Evolutionary conservation across 768 basidiomycete species (phyloP), one percentile per base, ranked within the genome.

Genomic region (Dentipellis sp.): DNA sequence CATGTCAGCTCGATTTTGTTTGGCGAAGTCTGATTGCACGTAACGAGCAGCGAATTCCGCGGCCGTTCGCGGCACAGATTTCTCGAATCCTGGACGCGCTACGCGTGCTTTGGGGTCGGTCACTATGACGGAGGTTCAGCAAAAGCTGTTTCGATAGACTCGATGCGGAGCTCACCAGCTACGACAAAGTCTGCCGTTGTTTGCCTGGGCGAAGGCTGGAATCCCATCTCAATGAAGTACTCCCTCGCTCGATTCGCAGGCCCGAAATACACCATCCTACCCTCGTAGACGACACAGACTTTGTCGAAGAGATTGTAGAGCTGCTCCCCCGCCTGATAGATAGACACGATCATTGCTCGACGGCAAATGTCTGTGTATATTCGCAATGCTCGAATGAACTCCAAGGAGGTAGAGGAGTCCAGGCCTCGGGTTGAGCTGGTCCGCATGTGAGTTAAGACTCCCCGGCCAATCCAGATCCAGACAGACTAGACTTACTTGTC

Each of bases 321-420:
- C 3, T 74, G 74, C 65, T 91, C 88, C 51, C 84, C 84, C 9
- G 88, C 90, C 69, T 93, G 91, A 68, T 93, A 92, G 45, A 94
- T 80, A 0, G 88, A 85, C 17, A 88, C 86, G 56, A 92, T 78
- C 0, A 84, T 89, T 0, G 84, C 66, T 53, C 65, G 60, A 42
- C 64, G 63, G 34, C 64, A 62, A 14, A 76, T 65, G 63, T 83
- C 81, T 23, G 81, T 81, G 5, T 76, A 69, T 42, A 81, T 74
- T 37, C 82, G 74, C n/a, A 84, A 68, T 2, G 80, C 77, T 56
- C 76, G 77, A 52, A 78, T 76, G 65, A 80, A 82, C 60, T 82
- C 80, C 46, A 82, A 70, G 10, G 81, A 81, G 2, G 81, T 83
- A 5, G 79, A 80, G 0, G 80, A 73, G 64, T 79, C 77, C 21